Conservation (phyloP, 179 eudicot species). For the Sideroxylon spinosum region DNA sequence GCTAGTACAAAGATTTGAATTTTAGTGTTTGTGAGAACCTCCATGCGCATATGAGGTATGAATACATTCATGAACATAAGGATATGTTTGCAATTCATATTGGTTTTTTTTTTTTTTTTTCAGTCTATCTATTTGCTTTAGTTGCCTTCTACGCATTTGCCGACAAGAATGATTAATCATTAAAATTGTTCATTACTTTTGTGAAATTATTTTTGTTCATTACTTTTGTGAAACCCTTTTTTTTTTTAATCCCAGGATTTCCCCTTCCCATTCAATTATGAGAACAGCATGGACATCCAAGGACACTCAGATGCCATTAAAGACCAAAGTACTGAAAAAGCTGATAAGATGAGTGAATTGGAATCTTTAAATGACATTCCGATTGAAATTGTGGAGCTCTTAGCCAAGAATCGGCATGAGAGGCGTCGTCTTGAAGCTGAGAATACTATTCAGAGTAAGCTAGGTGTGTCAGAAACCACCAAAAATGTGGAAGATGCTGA, state of each 20-base stretch:
- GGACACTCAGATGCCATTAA: background rate
- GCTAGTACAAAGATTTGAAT: background rate
- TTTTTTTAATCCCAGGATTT: conserved; percentile 18
- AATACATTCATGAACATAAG: background rate
- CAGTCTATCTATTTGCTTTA: background rate
- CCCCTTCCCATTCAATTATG: background rate
- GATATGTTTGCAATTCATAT: background rate
- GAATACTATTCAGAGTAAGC: conserved; percentile 12
- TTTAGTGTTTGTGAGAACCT: background rate
- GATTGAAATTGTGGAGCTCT: conserved; percentile 21
- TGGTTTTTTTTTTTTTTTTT: conserved; percentile 1
- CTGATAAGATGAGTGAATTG: conserved; percentile 5
- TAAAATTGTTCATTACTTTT: background rate
- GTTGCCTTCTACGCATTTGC: background rate
- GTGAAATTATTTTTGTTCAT: too few species aligned
- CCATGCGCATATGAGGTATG: background rate
- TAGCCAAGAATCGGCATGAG: conserved; percentile 21
- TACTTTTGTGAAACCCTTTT: background rate
- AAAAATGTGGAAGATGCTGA: conserved; percentile 11
- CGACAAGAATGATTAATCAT: background rate
- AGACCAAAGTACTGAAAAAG: conserved; percentile 3
- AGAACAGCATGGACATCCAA: background rate
- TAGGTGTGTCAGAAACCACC: background rate
- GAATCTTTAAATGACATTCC: conserved; percentile 18
- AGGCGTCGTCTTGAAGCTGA: conserved; percentile 15